Conservation (phyloP, 2,329 filamentous ascomycete genomes). For the Penicillium sp. region DNA sequence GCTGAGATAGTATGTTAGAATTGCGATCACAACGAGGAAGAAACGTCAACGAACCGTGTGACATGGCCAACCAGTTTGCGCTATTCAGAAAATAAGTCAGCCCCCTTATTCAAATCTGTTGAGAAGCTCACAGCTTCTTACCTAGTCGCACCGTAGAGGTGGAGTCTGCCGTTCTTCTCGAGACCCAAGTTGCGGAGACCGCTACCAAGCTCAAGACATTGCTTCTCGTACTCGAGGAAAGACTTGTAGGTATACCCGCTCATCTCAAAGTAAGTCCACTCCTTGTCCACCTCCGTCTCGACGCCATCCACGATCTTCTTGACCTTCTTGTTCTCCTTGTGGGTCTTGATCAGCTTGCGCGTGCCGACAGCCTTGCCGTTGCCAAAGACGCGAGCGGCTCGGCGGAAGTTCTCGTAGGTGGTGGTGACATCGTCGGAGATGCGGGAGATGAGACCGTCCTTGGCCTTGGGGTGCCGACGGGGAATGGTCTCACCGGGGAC, state of each 20-base stretch:
- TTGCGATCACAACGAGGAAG: not conserved
- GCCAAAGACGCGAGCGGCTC: constrained; percentile 61
- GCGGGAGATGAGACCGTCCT: constrained; percentile 63
- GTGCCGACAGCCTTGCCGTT: constrained; percentile 65
- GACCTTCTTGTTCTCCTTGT: constrained; percentile 82
- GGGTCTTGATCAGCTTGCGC: constrained; percentile 70
- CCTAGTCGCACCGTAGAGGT: constrained; percentile 82
- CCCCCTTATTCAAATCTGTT: not conserved
- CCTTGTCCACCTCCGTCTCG: constrained; percentile 76
- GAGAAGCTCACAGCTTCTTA: constrained; percentile 34
- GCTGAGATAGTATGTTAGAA: constrained; percentile 31
- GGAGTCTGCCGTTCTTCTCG: constrained; percentile 62
- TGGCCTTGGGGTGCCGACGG: constrained; percentile 67
- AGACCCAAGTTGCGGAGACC: constrained; percentile 73
- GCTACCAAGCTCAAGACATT: constrained; percentile 64
- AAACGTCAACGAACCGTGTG: constrained; percentile 55
- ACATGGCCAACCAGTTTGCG: constrained; percentile 76
- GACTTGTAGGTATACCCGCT: constrained; percentile 71
- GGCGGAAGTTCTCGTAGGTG: constrained; percentile 72
- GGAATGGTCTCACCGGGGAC: constrained; percentile 80
- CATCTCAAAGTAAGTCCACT: constrained; percentile 87
- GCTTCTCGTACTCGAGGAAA: constrained; percentile 73
- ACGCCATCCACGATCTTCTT: constrained; percentile 83
- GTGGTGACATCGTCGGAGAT: constrained; percentile 69
- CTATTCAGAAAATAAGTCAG: constrained; percentile 42